These are phyloP conservation scores for Elsinoe ampelina DNA, from an alignment of 2,329 filamentous ascomycete species.

Conservation along the genomic window DNA sequence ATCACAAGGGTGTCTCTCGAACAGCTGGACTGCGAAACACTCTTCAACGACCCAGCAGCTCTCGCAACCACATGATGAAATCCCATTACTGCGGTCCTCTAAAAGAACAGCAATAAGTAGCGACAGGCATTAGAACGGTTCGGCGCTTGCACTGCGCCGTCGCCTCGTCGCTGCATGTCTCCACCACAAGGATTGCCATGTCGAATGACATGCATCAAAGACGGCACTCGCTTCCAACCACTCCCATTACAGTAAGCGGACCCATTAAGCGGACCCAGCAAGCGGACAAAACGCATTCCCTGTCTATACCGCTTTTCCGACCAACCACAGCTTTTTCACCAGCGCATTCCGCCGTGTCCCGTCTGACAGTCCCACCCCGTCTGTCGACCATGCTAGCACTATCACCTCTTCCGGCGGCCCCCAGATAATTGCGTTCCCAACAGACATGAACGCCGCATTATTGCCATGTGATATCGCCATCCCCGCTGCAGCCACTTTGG, in stretches of 20 bases:
- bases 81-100: not conserved
- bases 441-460: not conserved
- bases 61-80: not conserved
- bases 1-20: not conserved
- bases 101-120: not conserved
- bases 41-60: not conserved
- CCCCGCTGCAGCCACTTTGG: not conserved
- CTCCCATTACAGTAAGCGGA: too few relatives aligned
- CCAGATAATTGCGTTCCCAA: not conserved
- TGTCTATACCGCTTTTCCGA: conserved; percentile 1
- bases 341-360: not conserved
- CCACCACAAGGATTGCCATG: not conserved
- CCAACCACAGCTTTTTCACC: not conserved
- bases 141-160: not conserved
- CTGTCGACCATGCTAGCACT: not conserved
- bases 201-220: not conserved
- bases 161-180: not conserved
- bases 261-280: too few relatives aligned
- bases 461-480: not conserved
- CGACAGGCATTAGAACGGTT: not conserved
- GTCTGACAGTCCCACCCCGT: not conserved
- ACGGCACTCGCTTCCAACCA: not conserved
- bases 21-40: not conserved
- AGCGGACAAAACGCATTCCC: not conserved
- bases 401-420: not conserved